phyloP scores from a whole-genome alignment of 352 stramenopile species.

The Stramenopiles sp. region DNA sequence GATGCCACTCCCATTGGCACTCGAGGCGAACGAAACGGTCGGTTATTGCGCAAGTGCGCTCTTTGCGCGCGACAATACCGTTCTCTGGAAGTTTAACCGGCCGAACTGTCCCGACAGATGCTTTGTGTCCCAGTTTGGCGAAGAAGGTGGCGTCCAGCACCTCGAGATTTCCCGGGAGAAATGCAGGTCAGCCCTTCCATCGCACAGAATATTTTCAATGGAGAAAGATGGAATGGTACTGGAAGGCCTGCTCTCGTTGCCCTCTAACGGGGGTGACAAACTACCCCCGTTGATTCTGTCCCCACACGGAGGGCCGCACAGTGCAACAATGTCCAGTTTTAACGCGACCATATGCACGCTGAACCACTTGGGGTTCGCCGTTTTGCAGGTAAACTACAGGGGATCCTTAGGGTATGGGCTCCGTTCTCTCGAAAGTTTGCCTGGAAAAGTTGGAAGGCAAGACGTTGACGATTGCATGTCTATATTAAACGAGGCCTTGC shows the following conservation, averaged over 20 bases:
- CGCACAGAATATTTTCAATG: background rate
- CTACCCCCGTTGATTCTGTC: constrained; percentile 53
- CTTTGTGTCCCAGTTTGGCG: background rate
- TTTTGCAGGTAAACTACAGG: constrained; percentile 82
- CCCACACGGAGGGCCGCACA: constrained; percentile 75
- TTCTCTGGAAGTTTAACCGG: constrained; percentile 15
- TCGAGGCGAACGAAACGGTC: background rate
- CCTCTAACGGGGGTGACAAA: constrained; percentile 23
- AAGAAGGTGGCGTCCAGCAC: background rate
- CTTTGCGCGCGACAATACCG: background rate
- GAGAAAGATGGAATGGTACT: constrained; percentile 26
- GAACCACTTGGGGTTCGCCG: constrained; percentile 55
- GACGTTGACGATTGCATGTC: constrained; percentile 78
- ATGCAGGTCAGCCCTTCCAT: background rate
- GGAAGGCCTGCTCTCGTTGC: constrained; percentile 49
- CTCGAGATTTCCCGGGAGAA: constrained; percentile 14
- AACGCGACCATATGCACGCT: constrained; percentile 64
- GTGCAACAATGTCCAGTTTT: constrained; percentile 56
- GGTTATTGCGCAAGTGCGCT: constrained; percentile 11
- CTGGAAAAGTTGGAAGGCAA: constrained; percentile 60
- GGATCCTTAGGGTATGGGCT: constrained; percentile 80
- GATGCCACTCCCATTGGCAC: background rate
- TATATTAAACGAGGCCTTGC: constrained; percentile 43
- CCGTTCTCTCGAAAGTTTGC: constrained; percentile 56
- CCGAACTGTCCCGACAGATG: constrained; percentile 16